Percentiles rank a stretch among this genome's conserved stretches.
phyloP scores from a whole-genome alignment of 768 basidiomycete species.

The Mycena venus region DNA sequence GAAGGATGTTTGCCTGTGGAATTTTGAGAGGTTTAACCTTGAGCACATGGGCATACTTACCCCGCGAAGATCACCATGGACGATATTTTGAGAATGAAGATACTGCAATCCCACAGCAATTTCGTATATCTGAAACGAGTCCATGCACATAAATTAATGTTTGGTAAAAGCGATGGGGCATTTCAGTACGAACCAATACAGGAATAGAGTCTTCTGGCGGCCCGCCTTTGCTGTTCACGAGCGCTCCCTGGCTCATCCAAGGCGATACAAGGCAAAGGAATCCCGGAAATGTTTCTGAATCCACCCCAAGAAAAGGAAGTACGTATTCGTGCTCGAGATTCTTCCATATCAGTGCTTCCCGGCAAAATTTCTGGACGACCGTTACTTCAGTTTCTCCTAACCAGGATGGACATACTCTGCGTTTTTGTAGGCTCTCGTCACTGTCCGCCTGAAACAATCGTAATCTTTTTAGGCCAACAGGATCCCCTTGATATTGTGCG shows the following conservation, averaged over 20 bases:
- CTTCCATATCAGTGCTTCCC: constrained; percentile 39
- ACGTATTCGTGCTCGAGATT: constrained; percentile 35
- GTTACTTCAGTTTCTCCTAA: constrained; percentile 23
- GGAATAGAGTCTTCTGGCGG: constrained; percentile 5
- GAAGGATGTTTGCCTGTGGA: constrained; percentile 36
- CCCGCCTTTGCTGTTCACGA: constrained; percentile 4
- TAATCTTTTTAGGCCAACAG: constrained; percentile 18
- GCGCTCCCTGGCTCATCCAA: constrained; percentile 36
- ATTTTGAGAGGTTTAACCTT: background rate
- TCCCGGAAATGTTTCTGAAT: constrained; percentile 29
- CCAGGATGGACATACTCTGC: background rate
- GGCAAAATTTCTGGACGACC: constrained; percentile 27
- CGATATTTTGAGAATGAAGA: constrained; percentile 44
- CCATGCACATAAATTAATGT: background rate
- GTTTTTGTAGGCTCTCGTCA: background rate
- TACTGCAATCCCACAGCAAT: constrained; percentile 48
- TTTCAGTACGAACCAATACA: background rate
- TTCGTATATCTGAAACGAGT: constrained; percentile 48
- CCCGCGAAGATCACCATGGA: constrained; percentile 42
- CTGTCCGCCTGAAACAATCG: constrained; percentile 5
- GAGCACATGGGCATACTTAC: constrained; percentile 3
- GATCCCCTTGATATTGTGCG: background rate
- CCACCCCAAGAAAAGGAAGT: constrained; percentile 38
- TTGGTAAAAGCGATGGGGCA: background rate
- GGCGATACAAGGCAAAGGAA: constrained; percentile 38